Conservation (phyloP, 495 filamentous ascomycete genomes). For the Aspergillus homomorphus region DNA sequence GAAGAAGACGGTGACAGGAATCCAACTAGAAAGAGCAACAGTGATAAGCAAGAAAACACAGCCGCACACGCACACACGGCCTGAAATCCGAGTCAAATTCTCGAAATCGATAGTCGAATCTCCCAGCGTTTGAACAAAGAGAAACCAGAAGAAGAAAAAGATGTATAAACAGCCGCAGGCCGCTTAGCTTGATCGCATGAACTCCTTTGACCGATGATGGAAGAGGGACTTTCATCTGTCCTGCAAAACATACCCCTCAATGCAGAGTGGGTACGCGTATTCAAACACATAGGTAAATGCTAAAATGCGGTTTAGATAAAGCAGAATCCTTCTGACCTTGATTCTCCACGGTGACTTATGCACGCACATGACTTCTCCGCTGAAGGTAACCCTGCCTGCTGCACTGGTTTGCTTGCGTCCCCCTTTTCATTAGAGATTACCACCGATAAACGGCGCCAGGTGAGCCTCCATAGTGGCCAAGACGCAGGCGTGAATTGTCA, state of each 20-base stretch:
- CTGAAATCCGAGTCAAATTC: not conserved
- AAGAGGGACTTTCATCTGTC: constrained; percentile 6
- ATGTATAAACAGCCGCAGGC: constrained; percentile 16
- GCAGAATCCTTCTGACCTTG: not conserved
- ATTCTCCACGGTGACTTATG: not conserved
- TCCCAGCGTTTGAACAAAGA: not conserved
- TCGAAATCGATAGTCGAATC: not conserved
- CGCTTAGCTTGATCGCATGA: constrained; percentile 12
- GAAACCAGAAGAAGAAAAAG: constrained; percentile 4
- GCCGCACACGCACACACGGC: constrained; percentile 6
- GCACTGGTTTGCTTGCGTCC: not conserved
- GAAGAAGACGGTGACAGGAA: not conserved
- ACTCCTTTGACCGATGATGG: constrained; percentile 20
- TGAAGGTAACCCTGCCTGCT: not conserved
- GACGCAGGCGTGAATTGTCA: constrained; percentile 7
- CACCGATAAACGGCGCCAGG: constrained; percentile 6
- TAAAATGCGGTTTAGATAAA: constrained; percentile 21
- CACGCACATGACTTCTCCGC: not conserved
- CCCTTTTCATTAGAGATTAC: constrained; percentile 19
- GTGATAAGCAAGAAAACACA: constrained; percentile 3
- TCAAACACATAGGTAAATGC: constrained; percentile 19
- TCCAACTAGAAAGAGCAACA: not conserved
- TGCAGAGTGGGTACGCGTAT: constrained; percentile 7
- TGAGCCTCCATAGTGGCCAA: not conserved
- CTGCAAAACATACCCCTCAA: constrained; percentile 9